These are phyloP conservation scores for Colletotrichum tropicale DNA, from an alignment of 2,329 filamentous ascomycete species.

Conservation along the genomic window DNA sequence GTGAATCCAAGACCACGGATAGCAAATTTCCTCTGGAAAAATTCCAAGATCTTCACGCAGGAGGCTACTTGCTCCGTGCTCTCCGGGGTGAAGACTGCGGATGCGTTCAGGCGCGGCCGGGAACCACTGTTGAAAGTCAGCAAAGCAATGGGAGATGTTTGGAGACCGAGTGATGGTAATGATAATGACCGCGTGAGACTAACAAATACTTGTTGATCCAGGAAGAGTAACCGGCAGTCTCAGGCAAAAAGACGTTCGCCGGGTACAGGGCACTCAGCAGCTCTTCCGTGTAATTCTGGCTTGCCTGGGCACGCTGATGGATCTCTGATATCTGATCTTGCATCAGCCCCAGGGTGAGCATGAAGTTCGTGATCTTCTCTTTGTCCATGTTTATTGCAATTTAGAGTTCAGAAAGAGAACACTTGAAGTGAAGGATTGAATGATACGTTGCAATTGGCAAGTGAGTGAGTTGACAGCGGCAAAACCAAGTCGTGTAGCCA, in stretches of 20 bases:
- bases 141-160: not conserved
- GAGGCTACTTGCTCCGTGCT: not conserved
- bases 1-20: not conserved
- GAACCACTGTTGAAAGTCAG: not conserved
- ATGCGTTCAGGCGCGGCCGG: not conserved
- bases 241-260: not conserved
- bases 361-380: not conserved
- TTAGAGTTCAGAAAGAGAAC: not conserved
- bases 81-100: not conserved
- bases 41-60: not conserved
- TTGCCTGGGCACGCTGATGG: not conserved
- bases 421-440: not conserved
- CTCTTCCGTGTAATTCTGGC: not conserved
- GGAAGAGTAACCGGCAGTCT: not conserved
- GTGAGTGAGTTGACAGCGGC: not conserved
- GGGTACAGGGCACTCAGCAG: not conserved
- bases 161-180: not conserved
- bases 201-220: not conserved
- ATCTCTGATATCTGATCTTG: not conserved
- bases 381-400: not conserved
- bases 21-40: not conserved
- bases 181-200: not conserved
- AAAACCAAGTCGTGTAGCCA: not conserved
- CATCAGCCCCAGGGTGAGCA: not conserved
- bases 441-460: rapidly evolving